These are phyloP conservation scores for Candida fluviatilis DNA, from an alignment of 805 yeast genomes.

Conservation along the genomic window DNA sequence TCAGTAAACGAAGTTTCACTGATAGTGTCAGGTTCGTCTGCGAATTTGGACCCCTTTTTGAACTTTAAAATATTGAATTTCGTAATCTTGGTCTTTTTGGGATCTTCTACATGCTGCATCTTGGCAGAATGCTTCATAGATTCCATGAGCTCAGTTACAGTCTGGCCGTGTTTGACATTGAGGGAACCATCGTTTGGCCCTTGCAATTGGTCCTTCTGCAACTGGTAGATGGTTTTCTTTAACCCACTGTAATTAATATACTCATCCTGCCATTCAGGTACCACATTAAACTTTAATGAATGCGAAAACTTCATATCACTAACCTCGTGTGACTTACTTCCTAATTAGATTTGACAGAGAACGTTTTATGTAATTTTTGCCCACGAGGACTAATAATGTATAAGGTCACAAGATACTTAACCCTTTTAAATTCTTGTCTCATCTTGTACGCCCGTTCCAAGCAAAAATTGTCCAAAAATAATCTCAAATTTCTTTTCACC, in stretches of 20 bases:
- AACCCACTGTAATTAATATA: constrained; percentile 45
- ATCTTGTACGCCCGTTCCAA: neutral
- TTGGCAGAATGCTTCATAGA: neutral
- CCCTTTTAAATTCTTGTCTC: neutral
- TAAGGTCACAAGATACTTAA: neutral
- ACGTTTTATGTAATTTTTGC: neutral
- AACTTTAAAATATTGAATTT: neutral
- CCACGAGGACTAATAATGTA: neutral
- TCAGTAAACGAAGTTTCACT: neutral
- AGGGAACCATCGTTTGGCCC: constrained; percentile 23
- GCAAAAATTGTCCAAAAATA: neutral
- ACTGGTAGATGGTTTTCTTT: constrained; percentile 52
- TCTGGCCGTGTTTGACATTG: constrained; percentile 14
- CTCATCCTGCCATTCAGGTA: constrained; percentile 49
- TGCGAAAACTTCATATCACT: constrained; percentile 46
- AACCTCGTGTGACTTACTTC: constrained; percentile 8
- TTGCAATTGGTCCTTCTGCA: constrained; percentile 40
- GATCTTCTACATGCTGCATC: neutral
- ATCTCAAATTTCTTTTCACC: neutral
- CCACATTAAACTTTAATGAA: constrained; percentile 48
- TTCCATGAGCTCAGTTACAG: constrained; percentile 26
- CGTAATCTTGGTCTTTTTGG: neutral
- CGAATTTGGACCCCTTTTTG: neutral
- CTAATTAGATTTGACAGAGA: neutral
- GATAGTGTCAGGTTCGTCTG: neutral